Base-by-base conservation (phyloP, 1,284 basidiomycete species). In the Fomitopsis schrenkii region DNA sequence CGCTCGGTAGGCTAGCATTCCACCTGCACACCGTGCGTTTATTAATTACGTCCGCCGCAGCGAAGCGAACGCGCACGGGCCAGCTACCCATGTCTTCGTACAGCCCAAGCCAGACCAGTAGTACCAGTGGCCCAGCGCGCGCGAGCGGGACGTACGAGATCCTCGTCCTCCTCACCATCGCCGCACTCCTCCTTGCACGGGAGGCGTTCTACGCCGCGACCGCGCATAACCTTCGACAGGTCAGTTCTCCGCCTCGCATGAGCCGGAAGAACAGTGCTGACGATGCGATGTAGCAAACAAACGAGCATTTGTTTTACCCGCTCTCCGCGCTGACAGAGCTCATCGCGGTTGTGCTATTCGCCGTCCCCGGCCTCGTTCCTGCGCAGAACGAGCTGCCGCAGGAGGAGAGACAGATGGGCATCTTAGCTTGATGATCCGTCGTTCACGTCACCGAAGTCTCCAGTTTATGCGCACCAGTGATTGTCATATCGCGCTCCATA, bases 301-400 rank as follows among this genome's bases (percentile, higher is more conserved):
- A 78, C 30, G 80, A 83, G 63, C 66, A 71, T 33, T 71, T 75
- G 48, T 83, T 79, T 78, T 83, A 81, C 60, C 79, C 81, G 2
- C 71, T 83, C 8, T 67, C 78, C 3, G 80, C 79, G 1, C 56
- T 79, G 8, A 72, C 80, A 1, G 81, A 83, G 67, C 59, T 80
- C 26, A 61, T 81, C 28, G 79, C 77, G 0, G 79, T 78, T 0
- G 33, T 76, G 5, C 66, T 81, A 50, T 80, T 79, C 55, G 60
- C 74, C 14, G 67, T 72, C 2, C 80, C 80, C 1, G 80, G 79
- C 0, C 71, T 83, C 10, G 74, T 83, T 0, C 81, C 80, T 22
- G 59, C 65, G 8, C 56, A 63, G 28, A 48, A 42, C n/a, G 64
- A 66, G 57, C 58, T 66, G n/a, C 58, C 61, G 42, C 57, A 61